Percentiles rank a stretch among this genome's conserved stretches.
phyloP scores from a whole-genome alignment of 2,329 filamentous ascomycete genomes.

The Aspergillus luchuensis region DNA sequence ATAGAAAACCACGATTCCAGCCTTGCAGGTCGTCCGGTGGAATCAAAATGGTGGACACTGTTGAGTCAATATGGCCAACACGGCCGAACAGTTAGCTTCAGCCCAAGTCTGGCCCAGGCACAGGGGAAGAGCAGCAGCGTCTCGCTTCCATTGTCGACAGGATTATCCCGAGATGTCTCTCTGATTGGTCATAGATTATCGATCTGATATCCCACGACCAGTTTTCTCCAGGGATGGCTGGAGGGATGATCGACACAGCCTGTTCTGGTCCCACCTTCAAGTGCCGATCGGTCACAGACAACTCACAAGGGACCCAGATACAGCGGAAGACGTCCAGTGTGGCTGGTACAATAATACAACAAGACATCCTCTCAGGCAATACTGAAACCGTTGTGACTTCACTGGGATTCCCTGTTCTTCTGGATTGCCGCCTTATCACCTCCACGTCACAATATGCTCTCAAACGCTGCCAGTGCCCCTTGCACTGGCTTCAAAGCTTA shows the following conservation, averaged over 20 bases:
- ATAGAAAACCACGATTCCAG: neutral
- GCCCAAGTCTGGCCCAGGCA: neutral
- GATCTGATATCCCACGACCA: neutral
- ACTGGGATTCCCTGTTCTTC: neutral
- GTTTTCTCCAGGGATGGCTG: neutral
- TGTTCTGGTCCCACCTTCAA: neutral
- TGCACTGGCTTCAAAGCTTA: neutral
- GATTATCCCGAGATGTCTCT: neutral
- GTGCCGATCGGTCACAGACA: neutral
- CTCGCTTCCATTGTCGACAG: neutral
- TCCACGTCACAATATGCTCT: neutral
- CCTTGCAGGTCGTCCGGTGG: neutral
- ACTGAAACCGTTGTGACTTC: neutral
- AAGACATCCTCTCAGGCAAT: neutral
- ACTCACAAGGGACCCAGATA: neutral
- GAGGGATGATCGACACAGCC: neutral
- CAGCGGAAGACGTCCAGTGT: neutral
- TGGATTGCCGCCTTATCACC: neutral
- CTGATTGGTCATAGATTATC: conserved; percentile 3
- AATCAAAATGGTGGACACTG: neutral
- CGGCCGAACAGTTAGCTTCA: neutral
- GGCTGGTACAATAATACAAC: neutral
- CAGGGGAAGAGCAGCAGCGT: neutral
- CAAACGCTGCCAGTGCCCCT: neutral
- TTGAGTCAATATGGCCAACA: neutral